Percentiles rank a stretch among this genome's conserved stretches.
phyloP scores from a whole-genome alignment of 2,329 filamentous ascomycete species.

The Beauveria scarabaeidicola region DNA sequence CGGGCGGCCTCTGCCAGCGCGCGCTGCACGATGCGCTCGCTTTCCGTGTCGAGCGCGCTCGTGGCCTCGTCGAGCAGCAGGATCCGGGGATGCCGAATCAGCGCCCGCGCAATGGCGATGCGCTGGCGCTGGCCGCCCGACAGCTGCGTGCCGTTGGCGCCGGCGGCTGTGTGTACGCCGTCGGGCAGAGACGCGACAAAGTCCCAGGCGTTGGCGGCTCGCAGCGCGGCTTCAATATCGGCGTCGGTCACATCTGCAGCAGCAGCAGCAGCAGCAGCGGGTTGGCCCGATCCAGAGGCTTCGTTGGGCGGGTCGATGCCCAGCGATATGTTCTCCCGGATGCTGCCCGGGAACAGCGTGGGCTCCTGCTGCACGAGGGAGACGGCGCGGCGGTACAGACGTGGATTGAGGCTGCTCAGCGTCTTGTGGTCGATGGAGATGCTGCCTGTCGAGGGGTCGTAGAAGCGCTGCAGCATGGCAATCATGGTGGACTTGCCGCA shows the following conservation, averaged over 20 bases:
- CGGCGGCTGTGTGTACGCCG: constrained; percentile 79
- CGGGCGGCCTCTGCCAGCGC: constrained; percentile 69
- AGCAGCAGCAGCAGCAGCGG: not conserved
- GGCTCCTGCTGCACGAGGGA: constrained; percentile 52
- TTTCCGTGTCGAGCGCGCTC: constrained; percentile 87
- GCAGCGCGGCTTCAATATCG: constrained; percentile 34
- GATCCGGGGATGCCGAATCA: constrained; percentile 88
- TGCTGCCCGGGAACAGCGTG: constrained; percentile 67
- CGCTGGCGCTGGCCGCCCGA: constrained; percentile 89
- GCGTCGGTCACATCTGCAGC: constrained; percentile 20
- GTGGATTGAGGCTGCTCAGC: constrained; percentile 33
- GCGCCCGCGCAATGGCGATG: constrained; percentile 80
- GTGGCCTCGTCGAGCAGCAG: constrained; percentile 91
- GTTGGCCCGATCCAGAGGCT: too few species aligned
- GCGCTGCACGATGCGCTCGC: constrained; percentile 83
- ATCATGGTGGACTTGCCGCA: constrained; percentile 56
- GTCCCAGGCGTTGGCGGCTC: constrained; percentile 40
- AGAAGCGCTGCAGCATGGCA: constrained; percentile 39
- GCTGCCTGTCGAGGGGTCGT: constrained; percentile 33
- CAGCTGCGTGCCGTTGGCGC: constrained; percentile 74
- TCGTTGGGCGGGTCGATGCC: constrained; percentile 19
- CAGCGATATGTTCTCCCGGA: constrained; percentile 72
- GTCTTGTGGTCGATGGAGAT: constrained; percentile 39
- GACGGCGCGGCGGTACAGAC: constrained; percentile 43
- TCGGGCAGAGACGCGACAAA: constrained; percentile 76